Percentiles rank a stretch among this genome's conserved stretches.
Conservation (phyloP, 768 basidiomycete genomes). For the Strobilomyces confusus region DNA sequence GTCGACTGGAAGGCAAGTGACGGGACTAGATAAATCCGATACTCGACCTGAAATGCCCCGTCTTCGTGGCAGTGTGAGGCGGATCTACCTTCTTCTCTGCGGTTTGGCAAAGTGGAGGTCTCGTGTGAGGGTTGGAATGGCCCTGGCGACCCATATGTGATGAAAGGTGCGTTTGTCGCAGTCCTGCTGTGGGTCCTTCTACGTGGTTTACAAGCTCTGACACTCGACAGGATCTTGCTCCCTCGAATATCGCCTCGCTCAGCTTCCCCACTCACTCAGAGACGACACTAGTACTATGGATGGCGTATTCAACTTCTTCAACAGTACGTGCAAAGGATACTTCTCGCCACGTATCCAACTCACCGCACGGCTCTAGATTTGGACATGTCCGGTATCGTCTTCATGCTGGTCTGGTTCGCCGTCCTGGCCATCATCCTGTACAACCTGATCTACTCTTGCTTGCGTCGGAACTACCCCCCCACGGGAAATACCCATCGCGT, state of each 20-base stretch:
- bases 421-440: slow-evolving; percentile 54
- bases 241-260: slow-evolving; percentile 76
- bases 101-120: slow-evolving; percentile 83
- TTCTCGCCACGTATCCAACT: background rate
- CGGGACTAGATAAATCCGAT: background rate
- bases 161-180: slow-evolving; percentile 60
- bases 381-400: slow-evolving; percentile 45
- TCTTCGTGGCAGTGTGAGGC: slow-evolving; percentile 68
- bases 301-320: slow-evolving; percentile 16
- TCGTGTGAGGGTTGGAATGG: slow-evolving; percentile 89
- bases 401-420: slow-evolving; percentile 54
- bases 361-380: slow-evolving; percentile 34
- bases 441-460: slow-evolving; percentile 54
- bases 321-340: slow-evolving; percentile 11
- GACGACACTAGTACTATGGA: slow-evolving; percentile 14
- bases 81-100: slow-evolving; percentile 76
- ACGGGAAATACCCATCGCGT: slow-evolving; percentile 29
- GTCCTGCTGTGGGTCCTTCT: background rate
- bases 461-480: slow-evolving; percentile 30
- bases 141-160: slow-evolving; percentile 77
- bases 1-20: slow-evolving; percentile 85
- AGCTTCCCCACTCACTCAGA: slow-evolving; percentile 45
- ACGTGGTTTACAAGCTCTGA: background rate
- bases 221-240: slow-evolving; percentile 70
- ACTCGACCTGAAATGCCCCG: slow-evolving; percentile 8